A percentile compares a stretch with the other conserved stretches of the same genome.
phyloP scores from a whole-genome alignment of 306 rosid genomes.

The Potentilla sterilis region DNA sequence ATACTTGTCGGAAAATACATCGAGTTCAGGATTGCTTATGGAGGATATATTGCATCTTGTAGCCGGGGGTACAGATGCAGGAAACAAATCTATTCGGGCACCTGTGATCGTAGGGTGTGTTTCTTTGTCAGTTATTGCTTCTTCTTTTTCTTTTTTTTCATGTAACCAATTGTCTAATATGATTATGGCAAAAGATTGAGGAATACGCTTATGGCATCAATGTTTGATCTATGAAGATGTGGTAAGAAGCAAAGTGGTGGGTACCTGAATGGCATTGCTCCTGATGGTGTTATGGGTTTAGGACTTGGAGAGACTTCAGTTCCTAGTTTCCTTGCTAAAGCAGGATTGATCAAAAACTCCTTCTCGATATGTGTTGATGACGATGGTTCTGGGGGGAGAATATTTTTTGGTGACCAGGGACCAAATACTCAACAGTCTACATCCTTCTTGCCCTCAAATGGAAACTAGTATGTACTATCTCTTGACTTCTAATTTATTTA shows the following conservation, averaged over 20 bases:
- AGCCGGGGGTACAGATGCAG: slow-evolving; percentile 39
- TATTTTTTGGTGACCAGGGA: slow-evolving; percentile 88
- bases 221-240: slow-evolving; percentile 53
- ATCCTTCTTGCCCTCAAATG: slow-evolving; percentile 66
- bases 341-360: slow-evolving; percentile 67
- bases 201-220: slow-evolving; percentile 19
- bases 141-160: not conserved
- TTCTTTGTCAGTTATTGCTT: slow-evolving; percentile 18
- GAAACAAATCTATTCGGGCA: slow-evolving; percentile 65
- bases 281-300: slow-evolving; percentile 90
- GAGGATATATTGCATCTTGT: slow-evolving; percentile 81
- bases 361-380: slow-evolving; percentile 79
- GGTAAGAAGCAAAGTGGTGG: slow-evolving; percentile 98
- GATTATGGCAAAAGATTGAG: not conserved
- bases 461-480: slow-evolving; percentile 52
- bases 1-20: slow-evolving; percentile 73
- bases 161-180: slow-evolving; percentile 8
- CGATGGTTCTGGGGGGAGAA: slow-evolving; percentile 83
- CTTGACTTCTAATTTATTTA: slow-evolving; percentile 16
- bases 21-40: slow-evolving; percentile 86
- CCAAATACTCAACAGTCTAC: slow-evolving; percentile 66
- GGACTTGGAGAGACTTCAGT: slow-evolving; percentile 85
- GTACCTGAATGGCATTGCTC: slow-evolving; percentile 88
- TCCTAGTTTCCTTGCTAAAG: slow-evolving; percentile 78
- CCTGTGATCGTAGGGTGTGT: slow-evolving; percentile 77